Evolutionary conservation across 306 rosid species (phyloP), one percentile per base, ranked within the genome.

Genomic region (Corylus avellana): DNA sequence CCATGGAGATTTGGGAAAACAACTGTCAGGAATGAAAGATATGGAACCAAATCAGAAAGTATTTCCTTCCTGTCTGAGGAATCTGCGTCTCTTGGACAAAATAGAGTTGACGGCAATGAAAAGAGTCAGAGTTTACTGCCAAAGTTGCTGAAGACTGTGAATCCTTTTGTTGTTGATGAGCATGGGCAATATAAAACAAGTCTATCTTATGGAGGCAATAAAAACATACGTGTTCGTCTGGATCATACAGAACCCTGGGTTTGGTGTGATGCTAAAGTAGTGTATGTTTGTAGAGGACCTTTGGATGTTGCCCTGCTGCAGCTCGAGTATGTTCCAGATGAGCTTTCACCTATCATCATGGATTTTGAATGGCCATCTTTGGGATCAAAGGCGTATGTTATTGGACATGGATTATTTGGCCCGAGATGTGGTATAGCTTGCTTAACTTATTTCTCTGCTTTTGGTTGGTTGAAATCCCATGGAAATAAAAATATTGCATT

Each of bases 1-100:
- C 98, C 97, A 8, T 92, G 97, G 97, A 90, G 97, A 89, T 95
- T 91, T 48, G 88, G 93, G 69, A 95, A 92, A 87, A 83, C 93
- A 70, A 86, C 84, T 69, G 75, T 77, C 61, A 79, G 74, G 56
- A 83, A 86, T 58, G 84, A 80, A 80, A 90, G 74, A 62, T 63
- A 79, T 77, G 82, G 83, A 72, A 74, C 79, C 80, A 80, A 72
- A 75, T 17, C 86, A 44, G 78, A 83, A 77, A 70, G 55, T 6
- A 20, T 80, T 74, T 74, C 87, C 57, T 63, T 76, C 71, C 44
- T 69, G 50, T 74, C 64, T 71, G 86, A 74, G 70, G 81, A 86
- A 77, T 79, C 88, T 20, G 5, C 70, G 5, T 75, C 79, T 64
- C 80, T 71, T 12, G 59, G 72, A 12, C 27, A 78, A 74, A 83